Evolutionary conservation across 306 rosid genomes (phyloP).

Genomic region (Acacia melanoxylon): DNA sequence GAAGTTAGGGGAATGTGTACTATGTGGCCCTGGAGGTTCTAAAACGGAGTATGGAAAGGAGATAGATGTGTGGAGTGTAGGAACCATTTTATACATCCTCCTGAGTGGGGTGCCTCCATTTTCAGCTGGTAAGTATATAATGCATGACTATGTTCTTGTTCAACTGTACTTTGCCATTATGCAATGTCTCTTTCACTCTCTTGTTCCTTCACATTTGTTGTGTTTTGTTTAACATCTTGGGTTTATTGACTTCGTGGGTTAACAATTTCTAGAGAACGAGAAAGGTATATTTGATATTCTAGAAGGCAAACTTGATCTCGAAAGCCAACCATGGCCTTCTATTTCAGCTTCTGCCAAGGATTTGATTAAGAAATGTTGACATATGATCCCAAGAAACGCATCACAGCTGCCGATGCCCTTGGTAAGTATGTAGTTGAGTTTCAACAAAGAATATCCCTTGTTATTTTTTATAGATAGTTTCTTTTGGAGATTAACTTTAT

Average conservation of each 20-base stretch:
- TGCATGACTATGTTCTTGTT: slow-evolving; percentile 1
- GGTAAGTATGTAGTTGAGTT: slow-evolving; percentile 43
- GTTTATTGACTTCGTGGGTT: background rate
- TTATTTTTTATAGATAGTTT: background rate
- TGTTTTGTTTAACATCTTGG: background rate
- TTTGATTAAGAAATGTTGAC: slow-evolving; percentile 71
- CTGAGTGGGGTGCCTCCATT: slow-evolving; percentile 92
- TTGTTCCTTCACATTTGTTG: background rate
- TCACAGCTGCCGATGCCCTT: slow-evolving; percentile 80
- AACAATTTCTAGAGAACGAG: slow-evolving; percentile 60
- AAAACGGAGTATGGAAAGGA: slow-evolving; percentile 75
- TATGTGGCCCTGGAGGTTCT: slow-evolving; percentile 91
- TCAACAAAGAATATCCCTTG: background rate
- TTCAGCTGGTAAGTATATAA: slow-evolving; percentile 66
- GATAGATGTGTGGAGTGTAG: slow-evolving; percentile 95
- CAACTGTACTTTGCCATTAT: background rate
- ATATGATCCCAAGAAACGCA: slow-evolving; percentile 66
- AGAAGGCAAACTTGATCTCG: slow-evolving; percentile 59
- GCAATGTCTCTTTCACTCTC: background rate
- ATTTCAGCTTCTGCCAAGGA: slow-evolving; percentile 86
- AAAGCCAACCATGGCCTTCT: slow-evolving; percentile 83
- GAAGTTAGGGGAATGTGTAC: slow-evolving; percentile 86
- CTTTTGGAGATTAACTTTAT: background rate
- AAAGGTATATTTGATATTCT: slow-evolving; percentile 56
- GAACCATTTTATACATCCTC: slow-evolving; percentile 83